Percentiles rank a stretch among this genome's conserved stretches.
Conservation (phyloP, 306 rosid species). For the Castanea mollissima region DNA sequence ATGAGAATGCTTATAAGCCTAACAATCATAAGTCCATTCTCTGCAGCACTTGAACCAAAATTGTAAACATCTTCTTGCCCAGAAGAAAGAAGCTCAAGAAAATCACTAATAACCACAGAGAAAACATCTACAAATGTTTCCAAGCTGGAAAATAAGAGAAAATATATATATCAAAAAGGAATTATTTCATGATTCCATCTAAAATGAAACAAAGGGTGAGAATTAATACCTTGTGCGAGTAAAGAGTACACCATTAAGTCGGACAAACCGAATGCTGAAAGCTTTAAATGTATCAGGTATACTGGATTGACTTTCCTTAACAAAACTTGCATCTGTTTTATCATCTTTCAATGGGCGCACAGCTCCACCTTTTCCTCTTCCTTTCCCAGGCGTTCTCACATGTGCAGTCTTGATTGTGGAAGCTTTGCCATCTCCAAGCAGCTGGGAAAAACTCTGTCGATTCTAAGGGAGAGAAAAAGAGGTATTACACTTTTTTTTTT, state of each 20-base stretch:
- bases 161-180: background rate
- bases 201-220: background rate
- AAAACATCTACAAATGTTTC: conserved; percentile 84
- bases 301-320: conserved; percentile 45
- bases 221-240: conserved; percentile 73
- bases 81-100: conserved; percentile 56
- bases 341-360: conserved; percentile 42
- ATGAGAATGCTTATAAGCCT: conserved; percentile 67
- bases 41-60: conserved; percentile 62
- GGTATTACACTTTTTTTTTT: no score
- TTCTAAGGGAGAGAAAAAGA: conserved; percentile 43
- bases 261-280: conserved; percentile 69
- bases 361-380: conserved; percentile 59
- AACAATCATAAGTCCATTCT: conserved; percentile 65
- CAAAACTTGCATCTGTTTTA: conserved; percentile 30
- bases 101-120: conserved; percentile 51
- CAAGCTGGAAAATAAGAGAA: conserved; percentile 45
- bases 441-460: conserved; percentile 75
- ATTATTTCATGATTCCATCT: conserved; percentile 5
- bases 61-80: conserved; percentile 65
- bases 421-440: conserved; percentile 54
- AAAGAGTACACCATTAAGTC: conserved; percentile 87
- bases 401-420: conserved; percentile 49
- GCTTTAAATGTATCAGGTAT: conserved; percentile 47
- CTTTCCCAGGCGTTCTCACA: conserved; percentile 47